Evolutionary conservation across 768 basidiomycete genomes (phyloP), one percentile per base, ranked within the genome.

Genomic region (Calocera viscosa): DNA sequence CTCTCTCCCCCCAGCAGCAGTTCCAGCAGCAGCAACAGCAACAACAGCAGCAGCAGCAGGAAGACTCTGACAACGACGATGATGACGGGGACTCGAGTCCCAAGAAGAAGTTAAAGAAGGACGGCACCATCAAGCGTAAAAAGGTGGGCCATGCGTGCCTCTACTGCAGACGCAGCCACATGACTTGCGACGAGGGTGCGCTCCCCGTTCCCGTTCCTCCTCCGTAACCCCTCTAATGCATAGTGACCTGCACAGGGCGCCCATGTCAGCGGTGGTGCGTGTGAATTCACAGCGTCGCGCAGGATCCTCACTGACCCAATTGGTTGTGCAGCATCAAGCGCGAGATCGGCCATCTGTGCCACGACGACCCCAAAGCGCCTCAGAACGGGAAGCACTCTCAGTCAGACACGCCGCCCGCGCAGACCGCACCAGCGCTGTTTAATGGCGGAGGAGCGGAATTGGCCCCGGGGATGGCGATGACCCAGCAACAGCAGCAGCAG

Each of bases 121-220:
- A 68, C 41, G 33, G 64, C 38, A 30, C 22, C 7, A 22, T 64
- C n/a, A 90, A 89, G 77, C 79, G 91, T 69, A 79, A 90, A 66
- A 94, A 94, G 75, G 90, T 91, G 67, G 91, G 91, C 75, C 91
- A 94, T 78, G 93, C 94, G 3, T 96, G 93, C 74, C 79, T 96
- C 47, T 96, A 94, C 76, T 96, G 93, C 77, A 82, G 92, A 74
- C 80, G 91, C 68, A 92, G 90, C 80, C 90, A 71, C 67, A 71
- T 92, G 90, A 90, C 89, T 8, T 91, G 90, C 78, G 90, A 91
- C 74, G 90, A 91, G 72, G 89, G 89, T 19, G 41, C 24, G 66
- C 43, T 22, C 30, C 49, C 28, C 34, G 14, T 66, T 32, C 43
- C 53, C 14, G 10, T 35, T 16, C 32, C 32, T 34, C 26, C n/a